Evolutionary conservation across 2,329 filamentous ascomycete species (phyloP).

Genomic region (Stagonosporopsis chrysanthemi): DNA sequence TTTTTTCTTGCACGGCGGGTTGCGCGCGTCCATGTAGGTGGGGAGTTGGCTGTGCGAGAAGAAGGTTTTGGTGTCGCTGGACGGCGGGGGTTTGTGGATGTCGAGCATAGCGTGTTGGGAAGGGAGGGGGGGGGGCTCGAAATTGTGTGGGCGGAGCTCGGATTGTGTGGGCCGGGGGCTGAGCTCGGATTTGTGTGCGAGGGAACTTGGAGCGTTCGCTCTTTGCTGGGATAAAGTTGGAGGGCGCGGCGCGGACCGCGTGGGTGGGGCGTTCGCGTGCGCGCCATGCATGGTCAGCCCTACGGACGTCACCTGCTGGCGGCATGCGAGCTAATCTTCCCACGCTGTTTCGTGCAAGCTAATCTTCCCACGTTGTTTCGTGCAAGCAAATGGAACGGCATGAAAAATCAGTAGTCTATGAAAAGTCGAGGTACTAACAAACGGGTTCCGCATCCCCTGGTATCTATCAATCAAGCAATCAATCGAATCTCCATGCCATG

Average conservation of each 20-base stretch:
- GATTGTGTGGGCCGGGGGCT: no score
- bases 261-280: neutral
- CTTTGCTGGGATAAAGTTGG: neutral
- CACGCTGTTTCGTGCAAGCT: no score
- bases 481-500: no score
- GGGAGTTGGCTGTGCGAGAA: slow-evolving; percentile 73
- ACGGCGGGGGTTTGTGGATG: slow-evolving; percentile 42
- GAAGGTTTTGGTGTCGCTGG: slow-evolving; percentile 69
- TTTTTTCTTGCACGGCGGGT: slow-evolving; percentile 66
- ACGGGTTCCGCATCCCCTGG: neutral
- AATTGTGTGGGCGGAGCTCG: no score
- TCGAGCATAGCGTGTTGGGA: slow-evolving; percentile 32
- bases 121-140: no score
- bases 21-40: slow-evolving; percentile 71
- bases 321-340: no score
- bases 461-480: slow-evolving; percentile 2
- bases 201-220: no score
- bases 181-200: no score
- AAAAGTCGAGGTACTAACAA: neutral
- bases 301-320: neutral
- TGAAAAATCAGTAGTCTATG: slow-evolving; percentile 10
- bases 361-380: no score
- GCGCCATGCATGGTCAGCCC: slow-evolving; percentile 2
- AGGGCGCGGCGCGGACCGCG: slow-evolving; percentile 9
- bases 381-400: no score